These are phyloP conservation scores for Starmerella stigmatis DNA, from an alignment of 805 yeast species.

Conservation along the genomic window DNA sequence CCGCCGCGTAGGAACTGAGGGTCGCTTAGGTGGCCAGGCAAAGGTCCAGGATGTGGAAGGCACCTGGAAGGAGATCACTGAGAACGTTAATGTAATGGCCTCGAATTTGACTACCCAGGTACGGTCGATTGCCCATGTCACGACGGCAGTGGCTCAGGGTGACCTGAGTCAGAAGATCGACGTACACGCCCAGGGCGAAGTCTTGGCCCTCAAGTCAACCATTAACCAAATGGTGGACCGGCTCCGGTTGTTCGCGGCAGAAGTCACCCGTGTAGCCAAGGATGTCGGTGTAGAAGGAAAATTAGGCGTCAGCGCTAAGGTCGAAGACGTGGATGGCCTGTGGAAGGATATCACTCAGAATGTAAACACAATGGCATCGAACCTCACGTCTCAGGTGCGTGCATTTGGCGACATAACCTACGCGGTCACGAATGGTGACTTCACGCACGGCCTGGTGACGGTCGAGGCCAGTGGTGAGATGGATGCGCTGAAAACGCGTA, in stretches of 20 bases:
- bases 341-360: constrained; percentile 89
- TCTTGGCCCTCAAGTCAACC: constrained; percentile 71
- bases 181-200: constrained; percentile 86
- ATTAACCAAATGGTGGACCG: constrained; percentile 91
- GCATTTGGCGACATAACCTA: constrained; percentile 91
- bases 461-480: constrained; percentile 89
- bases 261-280: constrained; percentile 80
- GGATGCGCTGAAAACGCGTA: constrained; percentile 47
- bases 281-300: constrained; percentile 93
- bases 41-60: constrained; percentile 72
- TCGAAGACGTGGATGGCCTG: constrained; percentile 77
- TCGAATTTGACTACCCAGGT: constrained; percentile 78
- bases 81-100: constrained; percentile 83
- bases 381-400: constrained; percentile 81
- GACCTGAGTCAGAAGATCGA: constrained; percentile 75
- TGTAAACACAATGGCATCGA: constrained; percentile 91
- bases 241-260: constrained; percentile 74
- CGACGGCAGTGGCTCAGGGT: constrained; percentile 87
- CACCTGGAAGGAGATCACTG: constrained; percentile 75
- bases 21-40: constrained; percentile 83
- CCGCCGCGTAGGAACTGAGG: constrained; percentile 80
- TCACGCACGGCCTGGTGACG: constrained; percentile 68
- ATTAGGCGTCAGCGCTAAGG: constrained; percentile 85
- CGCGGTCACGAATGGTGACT: constrained; percentile 89
- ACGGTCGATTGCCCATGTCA: constrained; percentile 78